Evolutionary conservation across 2,329 filamentous ascomycete species (phyloP), one percentile per base, ranked within the genome.

Genomic region (Diaporthe amygdali): DNA sequence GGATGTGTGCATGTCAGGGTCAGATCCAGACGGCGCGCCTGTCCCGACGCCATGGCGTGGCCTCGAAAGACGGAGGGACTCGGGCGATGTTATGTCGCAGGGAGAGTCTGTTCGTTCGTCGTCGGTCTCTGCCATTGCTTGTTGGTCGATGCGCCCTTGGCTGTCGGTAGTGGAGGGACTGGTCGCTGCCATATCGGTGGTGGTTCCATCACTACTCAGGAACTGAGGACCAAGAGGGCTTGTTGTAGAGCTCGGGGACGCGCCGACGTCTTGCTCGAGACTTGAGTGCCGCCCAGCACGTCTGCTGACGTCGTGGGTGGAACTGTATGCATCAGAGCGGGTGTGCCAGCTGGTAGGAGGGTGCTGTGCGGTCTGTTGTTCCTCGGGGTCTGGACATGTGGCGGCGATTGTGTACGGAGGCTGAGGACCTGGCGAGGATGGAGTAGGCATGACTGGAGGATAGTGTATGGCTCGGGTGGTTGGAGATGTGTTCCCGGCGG

Each of bases 191-290:
- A 64, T 20, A 17, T 72, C 71, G 39, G 34, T 34, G 22, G 63
- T 44, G 15, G 59, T 66, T 22, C 67, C 69, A 41, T 73, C 71
- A 51, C 54, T 61, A 37, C 51, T 69, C 12, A 81, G 34, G 54
- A 41, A 80, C 44, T 79, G 81, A n/a, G 83, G 81, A 10, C 78
- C 78, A 20, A 84, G 84, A 5, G 86, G 86, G 77, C 83, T 80
- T 59, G 84, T 84, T 7, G 81, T 80, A n/a, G 82, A 81, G 73
- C 81, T 77, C 64, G 84, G 81, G 20, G 71, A 54, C 27, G 54
- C 15, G 32, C 68, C 68, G 41, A 68, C 64, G 27, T 63, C 41
- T 44, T 63, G 59, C 17, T 34, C 59, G 17, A 37, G 59, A 47
- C 59, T 63, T n/a, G 41, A 47, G 20, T 47, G 41, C 47, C 41